Conservation (phyloP, 106 monocot genomes). For the Dactylorhiza incarnata region DNA sequence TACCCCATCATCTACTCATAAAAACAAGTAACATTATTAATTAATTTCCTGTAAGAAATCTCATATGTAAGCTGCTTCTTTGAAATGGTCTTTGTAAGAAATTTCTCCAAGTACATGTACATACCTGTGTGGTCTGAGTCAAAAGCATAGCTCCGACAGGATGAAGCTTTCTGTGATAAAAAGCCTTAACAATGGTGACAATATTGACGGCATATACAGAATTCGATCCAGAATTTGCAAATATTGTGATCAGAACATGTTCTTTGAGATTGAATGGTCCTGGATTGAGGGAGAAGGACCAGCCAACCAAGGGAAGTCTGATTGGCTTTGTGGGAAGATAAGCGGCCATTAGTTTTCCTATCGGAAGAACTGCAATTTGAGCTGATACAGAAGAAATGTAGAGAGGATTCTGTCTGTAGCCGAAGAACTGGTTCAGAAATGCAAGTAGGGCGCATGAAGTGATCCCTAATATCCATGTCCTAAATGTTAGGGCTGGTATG, state of each 20-base stretch:
- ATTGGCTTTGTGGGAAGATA: constrained; percentile 6
- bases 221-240: constrained; percentile 6
- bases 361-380: constrained; percentile 14
- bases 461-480: constrained; percentile 20
- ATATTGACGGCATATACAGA: constrained; percentile 10
- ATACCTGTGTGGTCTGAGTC: constrained; percentile 13
- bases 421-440: constrained; percentile 18
- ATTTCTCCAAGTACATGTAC: too few relatives aligned
- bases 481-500: constrained; percentile 12
- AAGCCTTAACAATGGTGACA: constrained; percentile 20
- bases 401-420: constrained; percentile 7
- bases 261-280: constrained; percentile 28
- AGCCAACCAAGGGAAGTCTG: constrained; percentile 1
- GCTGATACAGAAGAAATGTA: constrained; percentile 11
- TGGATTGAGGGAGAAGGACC: constrained; percentile 18
- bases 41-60: not conserved
- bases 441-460: constrained; percentile 15
- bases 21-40: not conserved
- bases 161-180: constrained; percentile 11
- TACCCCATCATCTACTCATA: constrained; percentile 45
- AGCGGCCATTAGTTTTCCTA: constrained; percentile 22
- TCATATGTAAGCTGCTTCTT: not conserved
- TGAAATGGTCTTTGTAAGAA: not conserved
- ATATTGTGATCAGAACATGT: constrained; percentile 19
- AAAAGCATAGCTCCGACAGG: constrained; percentile 18